Conservation (phyloP, 2,329 filamentous ascomycete genomes). For the Biscogniauxia sp. region DNA sequence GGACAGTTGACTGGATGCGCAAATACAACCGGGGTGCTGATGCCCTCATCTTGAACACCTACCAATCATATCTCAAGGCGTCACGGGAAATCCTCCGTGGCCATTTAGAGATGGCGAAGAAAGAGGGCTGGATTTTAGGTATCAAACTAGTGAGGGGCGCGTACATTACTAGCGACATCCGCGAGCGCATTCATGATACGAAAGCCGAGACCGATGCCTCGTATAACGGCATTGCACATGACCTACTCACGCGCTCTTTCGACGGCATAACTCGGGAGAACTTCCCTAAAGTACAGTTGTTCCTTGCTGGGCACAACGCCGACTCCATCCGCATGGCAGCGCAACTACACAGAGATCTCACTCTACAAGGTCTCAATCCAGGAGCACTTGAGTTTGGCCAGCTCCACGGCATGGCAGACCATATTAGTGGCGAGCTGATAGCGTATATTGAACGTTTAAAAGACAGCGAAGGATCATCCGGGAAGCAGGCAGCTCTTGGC, state of each 20-base stretch:
- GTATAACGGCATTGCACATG: slow-evolving; percentile 49
- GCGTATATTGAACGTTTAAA: neutral
- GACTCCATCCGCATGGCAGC: slow-evolving; percentile 40
- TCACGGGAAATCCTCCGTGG: slow-evolving; percentile 40
- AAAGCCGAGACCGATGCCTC: slow-evolving; percentile 51
- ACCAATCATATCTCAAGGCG: slow-evolving; percentile 55
- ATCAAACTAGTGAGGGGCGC: slow-evolving; percentile 57
- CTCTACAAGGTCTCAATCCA: slow-evolving; percentile 33
- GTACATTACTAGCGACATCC: slow-evolving; percentile 50
- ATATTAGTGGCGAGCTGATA: slow-evolving; percentile 50
- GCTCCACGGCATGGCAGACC: slow-evolving; percentile 57
- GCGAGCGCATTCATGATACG: slow-evolving; percentile 49
- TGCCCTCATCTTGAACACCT: slow-evolving; percentile 47
- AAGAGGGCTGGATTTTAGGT: slow-evolving; percentile 50
- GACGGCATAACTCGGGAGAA: slow-evolving; percentile 34
- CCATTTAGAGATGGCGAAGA: slow-evolving; percentile 44
- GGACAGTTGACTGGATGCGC: slow-evolving; percentile 36
- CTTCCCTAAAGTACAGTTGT: slow-evolving; percentile 46
- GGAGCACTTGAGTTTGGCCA: slow-evolving; percentile 48
- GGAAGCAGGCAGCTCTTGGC: slow-evolving; percentile 1
- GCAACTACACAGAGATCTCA: slow-evolving; percentile 42
- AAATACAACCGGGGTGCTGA: slow-evolving; percentile 38
- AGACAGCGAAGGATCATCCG: slow-evolving; percentile 31
- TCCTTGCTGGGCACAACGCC: slow-evolving; percentile 54
- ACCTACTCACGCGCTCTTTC: slow-evolving; percentile 43